Base-by-base conservation (phyloP, 306 rosid species). In the Spatholobus suberectus region DNA sequence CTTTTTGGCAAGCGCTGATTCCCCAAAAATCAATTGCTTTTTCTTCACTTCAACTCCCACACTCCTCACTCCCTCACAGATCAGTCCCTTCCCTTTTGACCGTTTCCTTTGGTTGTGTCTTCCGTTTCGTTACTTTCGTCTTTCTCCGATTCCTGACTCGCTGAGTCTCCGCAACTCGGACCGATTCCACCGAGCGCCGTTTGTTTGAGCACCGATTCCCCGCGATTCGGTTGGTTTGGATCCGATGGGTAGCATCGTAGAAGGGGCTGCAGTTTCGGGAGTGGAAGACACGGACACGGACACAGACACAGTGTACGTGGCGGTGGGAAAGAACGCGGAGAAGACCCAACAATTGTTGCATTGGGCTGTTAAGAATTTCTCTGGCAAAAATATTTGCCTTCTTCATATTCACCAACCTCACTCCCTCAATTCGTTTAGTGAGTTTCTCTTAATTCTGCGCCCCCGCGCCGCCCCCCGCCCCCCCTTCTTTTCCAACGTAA, bases 361-460 rank as follows among this genome's bases (percentile, higher is more conserved):
- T 62, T 95, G 98, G 97, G 85, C 90, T 8, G 32, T 73, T 1
- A 79, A 84, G 12, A 95, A 88, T 69, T 92, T 92, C 72, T n/a
- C 86, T 0, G 88, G 87, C 35, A 95, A 88, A 78, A 80, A 21
- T 17, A 88, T 95, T 2, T 93, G 98, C 70, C 78, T 95, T 69
- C 94, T 93, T 44, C 98, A 95, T 29, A 88, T 93, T 88, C 90
- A 89, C 52, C 83, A 44, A 9, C 85, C 90, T 7, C 12, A 84
- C 24, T 80, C 1, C 52, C 21, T 47, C 5, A 57, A 71, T 75
- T 43, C 88, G 3, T 67, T 17, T 54, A 58, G 98, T 95, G 85
- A 90, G 92, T 79, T 46, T 70, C 57, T 72, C 44, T 44, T 75
- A n/a, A n/a, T n/a, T n/a, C n/a, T n/a, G n/a, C n/a, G n/a, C n/a